Evolutionary conservation across 768 basidiomycete species (phyloP).

Genomic region (Agrocybe pediades): DNA sequence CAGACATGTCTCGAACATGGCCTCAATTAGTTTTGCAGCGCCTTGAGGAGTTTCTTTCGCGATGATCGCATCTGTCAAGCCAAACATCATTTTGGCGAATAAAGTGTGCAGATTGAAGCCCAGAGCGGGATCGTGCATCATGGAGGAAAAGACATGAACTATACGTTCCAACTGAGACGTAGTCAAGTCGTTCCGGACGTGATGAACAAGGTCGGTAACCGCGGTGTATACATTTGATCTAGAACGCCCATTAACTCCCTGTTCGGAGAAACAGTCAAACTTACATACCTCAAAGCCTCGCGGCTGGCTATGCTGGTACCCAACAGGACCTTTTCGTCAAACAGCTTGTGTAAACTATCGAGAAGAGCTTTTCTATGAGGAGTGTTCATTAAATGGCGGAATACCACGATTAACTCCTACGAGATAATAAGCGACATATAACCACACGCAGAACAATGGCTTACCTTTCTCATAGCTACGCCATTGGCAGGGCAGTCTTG

Average conservation of each 20-base stretch:
- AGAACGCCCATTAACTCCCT: conserved; percentile 3
- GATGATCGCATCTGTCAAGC: conserved; percentile 80
- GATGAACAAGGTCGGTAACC: conserved; percentile 92
- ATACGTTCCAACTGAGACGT: conserved; percentile 75
- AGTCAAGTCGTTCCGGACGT: conserved; percentile 81
- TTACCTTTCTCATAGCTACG: conserved; percentile 78
- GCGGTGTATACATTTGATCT: conserved; percentile 84
- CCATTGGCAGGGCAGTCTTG: conserved; percentile 92
- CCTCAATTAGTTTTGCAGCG: conserved; percentile 66
- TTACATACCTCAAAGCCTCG: conserved; percentile 75
- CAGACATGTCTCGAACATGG: conserved; percentile 81
- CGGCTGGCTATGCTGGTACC: conserved; percentile 82
- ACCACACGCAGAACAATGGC: conserved; percentile 4
- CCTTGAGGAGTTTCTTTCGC: conserved; percentile 72
- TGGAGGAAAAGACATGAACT: conserved; percentile 82
- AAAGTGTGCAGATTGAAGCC: conserved; percentile 82
- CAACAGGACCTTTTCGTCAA: conserved; percentile 88
- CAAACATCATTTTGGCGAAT: conserved; percentile 91
- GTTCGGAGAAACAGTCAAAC: neutral
- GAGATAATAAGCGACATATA: conserved; percentile 7
- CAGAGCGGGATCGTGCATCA: conserved; percentile 87
- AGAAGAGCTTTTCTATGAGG: conserved; percentile 79
- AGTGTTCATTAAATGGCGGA: conserved; percentile 84
- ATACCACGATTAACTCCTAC: conserved; percentile 90
- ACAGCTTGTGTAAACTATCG: conserved; percentile 82